These are phyloP conservation scores for Monosporascus sp. DNA, from an alignment of 2,329 filamentous ascomycete genomes.

Conservation along the genomic window DNA sequence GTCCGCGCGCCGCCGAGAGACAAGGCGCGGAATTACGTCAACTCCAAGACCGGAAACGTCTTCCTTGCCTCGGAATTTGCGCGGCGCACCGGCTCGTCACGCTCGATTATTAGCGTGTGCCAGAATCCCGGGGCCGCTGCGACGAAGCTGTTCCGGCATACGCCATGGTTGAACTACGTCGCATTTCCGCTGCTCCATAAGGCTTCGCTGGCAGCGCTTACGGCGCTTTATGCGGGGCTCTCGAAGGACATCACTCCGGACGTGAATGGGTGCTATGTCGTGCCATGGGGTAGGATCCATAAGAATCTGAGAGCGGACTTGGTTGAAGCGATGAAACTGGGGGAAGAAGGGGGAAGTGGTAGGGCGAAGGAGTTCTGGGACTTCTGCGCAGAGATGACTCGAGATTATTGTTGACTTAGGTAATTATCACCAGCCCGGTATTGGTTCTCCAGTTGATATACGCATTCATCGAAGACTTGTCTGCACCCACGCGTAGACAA, in stretches of 20 bases:
- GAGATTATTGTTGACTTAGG: background rate
- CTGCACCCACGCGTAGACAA: too few species aligned
- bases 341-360: constrained; percentile 6
- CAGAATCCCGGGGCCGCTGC: constrained; percentile 11
- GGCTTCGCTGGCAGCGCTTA: constrained; percentile 8
- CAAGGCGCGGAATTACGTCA: constrained; percentile 9
- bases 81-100: background rate
- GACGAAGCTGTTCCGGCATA: constrained; percentile 16
- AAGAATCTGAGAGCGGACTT: constrained; percentile 5
- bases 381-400: background rate
- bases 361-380: constrained; percentile 9
- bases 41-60: constrained; percentile 15
- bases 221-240: constrained; percentile 10
- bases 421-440: background rate
- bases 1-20: constrained; percentile 9
- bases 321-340: constrained; percentile 1
- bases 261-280: constrained; percentile 1
- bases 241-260: constrained; percentile 5
- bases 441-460: background rate
- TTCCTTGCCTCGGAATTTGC: constrained; percentile 13
- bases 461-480: too few species aligned
- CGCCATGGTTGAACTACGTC: constrained; percentile 7
- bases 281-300: constrained; percentile 2
- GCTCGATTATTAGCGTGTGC: constrained; percentile 8
- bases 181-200: constrained; percentile 11